Conservation (phyloP, 345 rosid genomes). For the Syzygium grande region DNA sequence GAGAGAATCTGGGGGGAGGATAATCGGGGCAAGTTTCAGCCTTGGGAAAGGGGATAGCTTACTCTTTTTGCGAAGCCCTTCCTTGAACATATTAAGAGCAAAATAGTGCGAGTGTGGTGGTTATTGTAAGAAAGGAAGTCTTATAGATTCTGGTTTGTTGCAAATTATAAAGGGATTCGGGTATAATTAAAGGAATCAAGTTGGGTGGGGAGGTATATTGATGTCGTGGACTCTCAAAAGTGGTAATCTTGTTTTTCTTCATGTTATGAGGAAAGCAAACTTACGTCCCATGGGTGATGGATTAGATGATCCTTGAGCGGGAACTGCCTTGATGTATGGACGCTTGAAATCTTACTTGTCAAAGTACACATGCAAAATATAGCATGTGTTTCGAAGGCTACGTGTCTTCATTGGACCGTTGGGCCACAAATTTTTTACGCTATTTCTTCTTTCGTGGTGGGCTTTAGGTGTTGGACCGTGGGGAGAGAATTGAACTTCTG, state of each 20-base stretch:
- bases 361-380: not conserved
- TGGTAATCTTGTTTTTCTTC: not conserved
- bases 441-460: not conserved
- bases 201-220: not conserved
- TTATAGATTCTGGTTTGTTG: not conserved
- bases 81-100: not conserved
- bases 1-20: not conserved
- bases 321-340: not conserved
- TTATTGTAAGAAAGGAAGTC: not conserved
- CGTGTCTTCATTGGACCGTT: not conserved
- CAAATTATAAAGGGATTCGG: not conserved
- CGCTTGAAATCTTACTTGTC: not conserved
- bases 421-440: not conserved
- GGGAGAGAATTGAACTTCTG: constrained; percentile 90
- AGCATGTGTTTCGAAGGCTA: not conserved
- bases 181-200: not conserved
- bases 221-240: not conserved
- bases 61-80: not conserved
- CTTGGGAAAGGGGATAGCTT: not conserved
- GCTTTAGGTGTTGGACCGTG: constrained; percentile 84
- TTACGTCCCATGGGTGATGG: not conserved
- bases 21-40: not conserved
- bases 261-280: not conserved
- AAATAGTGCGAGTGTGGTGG: not conserved
- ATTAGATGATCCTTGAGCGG: not conserved